Evolutionary conservation across 306 rosid species (phyloP), one percentile per base, ranked within the genome.

Genomic region (Castanospermum australe): DNA sequence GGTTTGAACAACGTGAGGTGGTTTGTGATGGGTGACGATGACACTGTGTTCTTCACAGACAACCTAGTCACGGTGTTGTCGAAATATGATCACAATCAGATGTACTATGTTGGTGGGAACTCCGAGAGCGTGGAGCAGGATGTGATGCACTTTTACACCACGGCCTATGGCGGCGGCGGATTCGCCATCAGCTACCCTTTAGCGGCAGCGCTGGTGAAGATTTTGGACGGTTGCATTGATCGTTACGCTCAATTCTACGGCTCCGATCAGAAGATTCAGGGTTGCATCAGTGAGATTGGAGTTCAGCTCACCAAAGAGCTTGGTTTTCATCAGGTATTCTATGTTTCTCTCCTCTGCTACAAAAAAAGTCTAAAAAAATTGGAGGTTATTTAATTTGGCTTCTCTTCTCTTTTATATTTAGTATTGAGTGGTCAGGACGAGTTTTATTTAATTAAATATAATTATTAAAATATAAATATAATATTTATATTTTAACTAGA

Each of bases 21-120:
- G 98, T 91, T 93, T 8, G 97, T 93, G 2, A 83, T 93, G 98
- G 95, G 95, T 1, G 98, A 93, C 0, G 98, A 93, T 1, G 98
- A 93, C n/a, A 93, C 98, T 0, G 87, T 91, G 0, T 91, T 91
- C 67, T 93, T 93, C 50, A 39, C 86, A 1, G 87, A 88, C 18
- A 93, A 93, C 50, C 81, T 88, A 2, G 83, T 90, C 0, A 80
- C 75, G 4, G 97, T 93, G 39, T 71, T 93, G 15, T 82, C 73
- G 1, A 93, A 90, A 71, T 91, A 93, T 20, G 97, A 93, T 69
- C 97, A 93, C 11, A 86, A 83, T 71, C 87, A 91, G 73, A 90
- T 93, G 98, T 93, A 93, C 35, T 93, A 91, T 17, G 76, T 91
- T 22, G 98, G 97, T 5, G 92, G 77, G 14, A 90, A 90, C 13